Evolutionary conservation across 345 rosid genomes (phyloP), one percentile per base, ranked within the genome.

Genomic region (Gossypium thurberi): DNA sequence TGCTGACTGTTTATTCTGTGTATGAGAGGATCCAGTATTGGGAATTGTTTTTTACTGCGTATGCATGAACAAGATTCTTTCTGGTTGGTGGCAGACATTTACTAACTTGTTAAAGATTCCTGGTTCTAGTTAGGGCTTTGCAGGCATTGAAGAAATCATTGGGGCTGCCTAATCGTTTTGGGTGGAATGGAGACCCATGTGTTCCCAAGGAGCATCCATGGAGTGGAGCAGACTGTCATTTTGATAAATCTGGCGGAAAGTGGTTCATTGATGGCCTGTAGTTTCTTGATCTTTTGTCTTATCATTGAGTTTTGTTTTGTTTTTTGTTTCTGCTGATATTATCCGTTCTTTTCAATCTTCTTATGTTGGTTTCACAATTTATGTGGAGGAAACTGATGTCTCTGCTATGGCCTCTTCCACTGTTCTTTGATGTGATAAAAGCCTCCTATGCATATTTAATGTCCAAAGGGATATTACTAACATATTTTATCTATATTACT

Each of bases 121-220:
- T 20, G 78, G 52, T 81, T 87, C 59, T 71, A 95, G 99, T 93
- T 60, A 73, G 83, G 80, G 91, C 93, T 43, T 81, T 95, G 74
- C 96, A 93, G 70, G 75, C 79, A 63, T 64, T 93, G 84, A 93
- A 87, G 82, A 87, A 74, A 57, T 82, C 94, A 14, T 70, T 95
- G 80, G 91, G 80, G 28, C 98, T 95, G 87, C 98, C 99, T 42
- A 84, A 81, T 69, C 90, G 99, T 76, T 82, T 95, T 75, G 99
- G 99, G 72, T 95, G 99, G 99, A 95, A 95, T 79, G 99, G 98
- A 55, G 99, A 95, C 78, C 99, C 99, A n/a, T 95, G 99, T 81
- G 97, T 95, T 83, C 99, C 99, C 52, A 90, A 87, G 64, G 93
- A 95, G 84, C 99, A 96, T 86, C 99, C 99, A 48, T 96, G 99